Base-by-base conservation (phyloP, 495 filamentous ascomycete species). In the Penicillium waksmanii region DNA sequence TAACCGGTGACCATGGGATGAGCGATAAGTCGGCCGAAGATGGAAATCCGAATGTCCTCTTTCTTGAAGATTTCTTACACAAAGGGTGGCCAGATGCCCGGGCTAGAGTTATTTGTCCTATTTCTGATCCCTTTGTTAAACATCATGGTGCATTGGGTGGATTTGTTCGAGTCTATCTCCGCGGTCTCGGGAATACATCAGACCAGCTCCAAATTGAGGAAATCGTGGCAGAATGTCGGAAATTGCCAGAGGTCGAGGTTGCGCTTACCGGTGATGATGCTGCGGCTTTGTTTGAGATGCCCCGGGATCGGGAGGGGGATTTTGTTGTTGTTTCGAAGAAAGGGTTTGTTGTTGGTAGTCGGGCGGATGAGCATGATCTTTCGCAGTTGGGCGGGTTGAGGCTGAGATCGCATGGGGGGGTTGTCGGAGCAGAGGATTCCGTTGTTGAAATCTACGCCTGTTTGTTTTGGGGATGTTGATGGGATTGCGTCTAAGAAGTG, bases 361-460 rank as follows among this genome's bases (percentile, higher is more conserved):
- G 51, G 11, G 5, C 9, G 1, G 34, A 40, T 25, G 35, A 54
- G 15, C 51, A 54, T 54, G 51, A 54, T 42, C 34, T 54, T 25
- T 54, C 51, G 13, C 18, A 5, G 5, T 36, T 54, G 17, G 51
- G 36, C 0, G 51, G 19, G 12, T 34, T 42, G 18, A 31, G 34
- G 19, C 13, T 54, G 6, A 19, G 51, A 4, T 54, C 51, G 1
- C 51, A 54, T 54, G 51, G 51, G 40, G 51, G 27, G 51, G n/a
- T 40, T 54, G 51, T 54, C 51, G 2, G 51, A 54, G 51, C 51
- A 54, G 51, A 15, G 21, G 19, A 18, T 54, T 54, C 51, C 51
- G 7, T 40, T 54, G 51, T 23, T 54, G 46, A 48, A 13, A 10
- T 40, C 51, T 53, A 34, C 35, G 21, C 12, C 50, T 33, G 31